phyloP scores from a whole-genome alignment of 1,284 basidiomycete species.

The Ganoderma sp. region DNA sequence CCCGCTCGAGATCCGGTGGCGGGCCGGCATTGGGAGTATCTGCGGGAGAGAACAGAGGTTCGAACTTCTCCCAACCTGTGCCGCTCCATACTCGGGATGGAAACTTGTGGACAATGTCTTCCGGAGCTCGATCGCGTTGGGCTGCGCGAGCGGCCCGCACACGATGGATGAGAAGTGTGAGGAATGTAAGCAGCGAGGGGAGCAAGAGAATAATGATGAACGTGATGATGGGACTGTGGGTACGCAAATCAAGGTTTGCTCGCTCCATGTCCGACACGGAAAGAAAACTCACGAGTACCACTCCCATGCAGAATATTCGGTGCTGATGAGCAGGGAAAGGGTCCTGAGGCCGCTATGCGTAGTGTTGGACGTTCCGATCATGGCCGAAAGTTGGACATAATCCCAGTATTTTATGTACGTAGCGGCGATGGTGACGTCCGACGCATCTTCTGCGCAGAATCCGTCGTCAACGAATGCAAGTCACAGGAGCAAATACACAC shows the following conservation, averaged over 20 bases:
- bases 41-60: constrained; percentile 37
- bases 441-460: constrained; percentile 62
- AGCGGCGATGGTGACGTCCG: constrained; percentile 72
- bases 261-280: background rate
- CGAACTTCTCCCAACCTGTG: constrained; percentile 76
- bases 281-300: constrained; percentile 76
- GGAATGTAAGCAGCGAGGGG: constrained; percentile 79
- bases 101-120: constrained; percentile 73
- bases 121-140: constrained; percentile 80
- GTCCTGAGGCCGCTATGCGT: constrained; percentile 76
- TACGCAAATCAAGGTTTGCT: background rate
- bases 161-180: constrained; percentile 82
- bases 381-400: constrained; percentile 60
- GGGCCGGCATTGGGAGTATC: constrained; percentile 40
- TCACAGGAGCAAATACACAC: constrained; percentile 33
- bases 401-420: constrained; percentile 79
- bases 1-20: constrained; percentile 41
- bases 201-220: constrained; percentile 81
- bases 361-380: constrained; percentile 74
- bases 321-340: constrained; percentile 75
- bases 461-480: constrained; percentile 14
- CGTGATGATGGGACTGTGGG: constrained; percentile 72
- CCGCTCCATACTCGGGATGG: constrained; percentile 85
- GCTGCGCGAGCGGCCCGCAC: constrained; percentile 77
- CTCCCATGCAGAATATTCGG: constrained; percentile 81